phyloP scores from a whole-genome alignment of 2,329 filamentous ascomycete genomes.

The Clonostachys solani region DNA sequence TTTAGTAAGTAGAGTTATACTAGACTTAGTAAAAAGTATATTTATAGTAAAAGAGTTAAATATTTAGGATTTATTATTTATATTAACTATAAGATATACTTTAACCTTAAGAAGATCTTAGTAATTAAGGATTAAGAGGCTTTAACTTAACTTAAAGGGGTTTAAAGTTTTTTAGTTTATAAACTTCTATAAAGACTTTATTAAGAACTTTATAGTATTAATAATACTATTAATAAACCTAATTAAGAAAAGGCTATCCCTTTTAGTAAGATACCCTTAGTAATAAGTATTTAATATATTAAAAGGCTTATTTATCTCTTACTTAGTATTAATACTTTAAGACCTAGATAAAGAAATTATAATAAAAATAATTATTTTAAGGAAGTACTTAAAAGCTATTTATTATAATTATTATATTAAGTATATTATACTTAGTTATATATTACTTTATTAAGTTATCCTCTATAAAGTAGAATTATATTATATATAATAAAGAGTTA shows the following conservation, averaged over 20 bases:
- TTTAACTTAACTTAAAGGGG: background rate
- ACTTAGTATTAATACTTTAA: background rate
- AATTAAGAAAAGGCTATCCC: constrained; percentile 1
- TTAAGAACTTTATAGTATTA: background rate
- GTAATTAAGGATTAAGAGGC: background rate
- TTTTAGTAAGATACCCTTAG: constrained; percentile 2
- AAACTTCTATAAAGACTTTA: background rate
- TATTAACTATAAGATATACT: background rate
- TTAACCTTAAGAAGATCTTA: background rate
- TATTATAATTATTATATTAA: background rate
- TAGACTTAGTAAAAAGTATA: background rate
- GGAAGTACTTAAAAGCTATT: background rate
- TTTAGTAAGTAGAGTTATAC: background rate
- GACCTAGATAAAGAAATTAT: background rate
- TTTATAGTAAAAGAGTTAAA: background rate
- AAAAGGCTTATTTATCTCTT: background rate
- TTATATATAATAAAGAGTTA: background rate
- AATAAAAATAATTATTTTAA: background rate
- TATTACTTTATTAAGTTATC: too few relatives aligned
- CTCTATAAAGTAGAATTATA: background rate
- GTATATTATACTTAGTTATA: background rate
- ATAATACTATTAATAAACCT: background rate
- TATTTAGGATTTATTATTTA: background rate
- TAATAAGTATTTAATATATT: background rate
- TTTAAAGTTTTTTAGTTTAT: constrained; percentile 1